These are phyloP conservation scores for Lepidium didymum DNA, from an alignment of 345 rosid species.

Conservation along the genomic window DNA sequence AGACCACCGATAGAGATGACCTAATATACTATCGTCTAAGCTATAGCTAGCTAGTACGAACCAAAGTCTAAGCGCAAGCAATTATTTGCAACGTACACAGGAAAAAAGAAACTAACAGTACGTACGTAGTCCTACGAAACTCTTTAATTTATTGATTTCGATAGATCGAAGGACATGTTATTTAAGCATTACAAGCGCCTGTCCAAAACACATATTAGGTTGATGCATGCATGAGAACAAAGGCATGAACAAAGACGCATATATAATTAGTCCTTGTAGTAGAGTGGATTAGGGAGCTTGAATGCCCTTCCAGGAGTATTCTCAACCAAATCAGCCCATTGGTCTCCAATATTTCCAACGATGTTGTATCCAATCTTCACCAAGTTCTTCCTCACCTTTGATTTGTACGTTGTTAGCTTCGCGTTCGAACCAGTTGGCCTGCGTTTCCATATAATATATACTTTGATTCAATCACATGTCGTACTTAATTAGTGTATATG, in stretches of 20 bases:
- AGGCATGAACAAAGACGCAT: not conserved
- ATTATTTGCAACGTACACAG: too few relatives aligned
- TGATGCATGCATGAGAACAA: not conserved
- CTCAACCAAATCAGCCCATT: conserved; percentile 45
- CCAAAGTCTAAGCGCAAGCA: too few relatives aligned
- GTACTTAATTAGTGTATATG: not conserved
- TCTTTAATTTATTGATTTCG: not conserved
- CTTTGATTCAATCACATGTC: not conserved
- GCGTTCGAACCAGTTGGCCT: conserved; percentile 18
- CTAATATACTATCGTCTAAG: too few relatives aligned
- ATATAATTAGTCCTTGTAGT: conserved; percentile 17
- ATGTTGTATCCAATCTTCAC: conserved; percentile 38
- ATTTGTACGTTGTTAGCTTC: conserved; percentile 5
- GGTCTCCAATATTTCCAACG: conserved; percentile 51
- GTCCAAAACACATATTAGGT: not conserved
- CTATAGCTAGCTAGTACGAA: too few relatives aligned
- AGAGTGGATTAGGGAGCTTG: conserved; percentile 56
- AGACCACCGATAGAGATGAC: too few relatives aligned
- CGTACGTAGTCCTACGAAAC: not conserved
- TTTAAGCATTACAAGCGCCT: not conserved
- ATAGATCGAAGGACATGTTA: not conserved
- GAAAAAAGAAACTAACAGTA: not conserved
- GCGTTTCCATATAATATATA: not conserved
- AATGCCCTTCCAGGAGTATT: conserved; percentile 33
- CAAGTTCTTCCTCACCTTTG: conserved; percentile 30